phyloP scores from a whole-genome alignment of 257 asterid species.

The Nicotiana sylvestris region DNA sequence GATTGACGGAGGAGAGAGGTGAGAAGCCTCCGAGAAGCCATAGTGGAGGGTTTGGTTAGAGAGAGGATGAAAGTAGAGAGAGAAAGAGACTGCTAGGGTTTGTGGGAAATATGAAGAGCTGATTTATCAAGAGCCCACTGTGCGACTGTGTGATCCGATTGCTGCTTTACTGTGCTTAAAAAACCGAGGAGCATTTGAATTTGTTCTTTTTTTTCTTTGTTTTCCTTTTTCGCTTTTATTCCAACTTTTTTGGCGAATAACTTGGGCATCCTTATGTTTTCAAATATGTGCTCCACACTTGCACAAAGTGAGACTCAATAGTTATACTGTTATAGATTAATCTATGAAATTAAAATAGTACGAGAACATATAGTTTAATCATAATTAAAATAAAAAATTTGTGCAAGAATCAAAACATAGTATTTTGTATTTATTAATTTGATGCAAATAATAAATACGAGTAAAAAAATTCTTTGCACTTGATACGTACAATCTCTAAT shows the following conservation, averaged over 20 bases:
- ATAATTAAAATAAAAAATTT: too few species aligned
- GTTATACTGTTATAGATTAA: neutral
- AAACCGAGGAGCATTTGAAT: neutral
- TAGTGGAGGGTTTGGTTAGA: conserved; percentile 18
- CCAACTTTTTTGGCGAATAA: conserved; percentile 10
- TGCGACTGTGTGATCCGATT: neutral
- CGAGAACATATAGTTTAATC: too few species aligned
- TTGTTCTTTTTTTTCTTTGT: neutral
- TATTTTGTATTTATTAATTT: too few species aligned
- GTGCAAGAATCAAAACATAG: too few species aligned
- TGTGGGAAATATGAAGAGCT: neutral
- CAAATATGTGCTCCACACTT: too few species aligned
- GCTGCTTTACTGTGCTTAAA: neutral
- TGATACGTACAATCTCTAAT: too few species aligned
- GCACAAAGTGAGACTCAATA: too few species aligned
- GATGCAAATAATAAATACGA: too few species aligned
- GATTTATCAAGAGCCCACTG: neutral
- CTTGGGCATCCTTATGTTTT: neutral
- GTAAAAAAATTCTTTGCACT: too few species aligned
- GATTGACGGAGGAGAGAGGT: conserved; percentile 72
- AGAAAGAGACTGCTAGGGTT: conserved; percentile 20
- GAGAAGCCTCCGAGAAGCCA: conserved; percentile 84
- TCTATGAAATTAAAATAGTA: too few species aligned
- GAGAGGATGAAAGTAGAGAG: neutral
- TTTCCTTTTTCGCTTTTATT: neutral